Evolutionary conservation across 176 grass and related monocot species (phyloP).

Genomic region (Paspalum vaginatum): DNA sequence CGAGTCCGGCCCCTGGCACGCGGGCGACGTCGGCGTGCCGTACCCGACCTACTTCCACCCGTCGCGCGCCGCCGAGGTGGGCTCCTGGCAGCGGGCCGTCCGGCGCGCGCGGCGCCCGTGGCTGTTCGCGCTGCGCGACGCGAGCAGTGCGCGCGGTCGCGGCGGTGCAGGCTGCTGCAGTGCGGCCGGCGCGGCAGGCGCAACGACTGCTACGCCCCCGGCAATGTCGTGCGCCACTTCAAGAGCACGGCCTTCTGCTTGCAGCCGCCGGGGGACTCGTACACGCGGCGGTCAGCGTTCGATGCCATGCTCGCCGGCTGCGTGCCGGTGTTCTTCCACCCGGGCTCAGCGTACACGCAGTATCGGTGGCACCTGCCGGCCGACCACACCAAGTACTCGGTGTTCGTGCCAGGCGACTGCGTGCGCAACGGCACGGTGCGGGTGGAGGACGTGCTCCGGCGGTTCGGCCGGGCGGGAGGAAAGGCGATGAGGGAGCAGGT

Average conservation of each 20-base stretch:
- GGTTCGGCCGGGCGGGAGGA: conserved; percentile 26
- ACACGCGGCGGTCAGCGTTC: conserved; percentile 66
- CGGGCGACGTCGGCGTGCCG: conserved; percentile 50
- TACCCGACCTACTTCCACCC: conserved; percentile 89
- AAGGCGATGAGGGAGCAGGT: conserved; percentile 70
- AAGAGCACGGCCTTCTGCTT: conserved; percentile 63
- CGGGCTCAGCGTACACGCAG: conserved; percentile 52
- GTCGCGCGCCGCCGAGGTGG: conserved; percentile 43
- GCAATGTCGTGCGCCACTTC: conserved; percentile 54
- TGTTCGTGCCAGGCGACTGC: conserved; percentile 62
- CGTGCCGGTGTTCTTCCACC: conserved; percentile 80
- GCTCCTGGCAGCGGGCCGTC: conserved; percentile 52
- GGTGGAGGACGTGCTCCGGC: conserved; percentile 61
- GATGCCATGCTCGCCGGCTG: conserved; percentile 74
- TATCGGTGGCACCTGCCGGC: conserved; percentile 64
- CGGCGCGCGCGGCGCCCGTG: conserved; percentile 45
- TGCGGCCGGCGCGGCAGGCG: conserved; percentile 47
- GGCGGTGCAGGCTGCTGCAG: conserved; percentile 54
- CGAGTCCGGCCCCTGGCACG: conserved; percentile 51
- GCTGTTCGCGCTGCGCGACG: conserved; percentile 67
- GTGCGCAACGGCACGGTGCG: conserved; percentile 58
- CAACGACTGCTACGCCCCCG: conserved; percentile 43
- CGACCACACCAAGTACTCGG: conserved; percentile 58
- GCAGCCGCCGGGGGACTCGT: conserved; percentile 66
- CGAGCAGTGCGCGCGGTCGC: conserved; percentile 48